Evolutionary conservation across 352 stramenopile species (phyloP), one percentile per base, ranked within the genome.

Genomic region (Pythium plurisporium): DNA sequence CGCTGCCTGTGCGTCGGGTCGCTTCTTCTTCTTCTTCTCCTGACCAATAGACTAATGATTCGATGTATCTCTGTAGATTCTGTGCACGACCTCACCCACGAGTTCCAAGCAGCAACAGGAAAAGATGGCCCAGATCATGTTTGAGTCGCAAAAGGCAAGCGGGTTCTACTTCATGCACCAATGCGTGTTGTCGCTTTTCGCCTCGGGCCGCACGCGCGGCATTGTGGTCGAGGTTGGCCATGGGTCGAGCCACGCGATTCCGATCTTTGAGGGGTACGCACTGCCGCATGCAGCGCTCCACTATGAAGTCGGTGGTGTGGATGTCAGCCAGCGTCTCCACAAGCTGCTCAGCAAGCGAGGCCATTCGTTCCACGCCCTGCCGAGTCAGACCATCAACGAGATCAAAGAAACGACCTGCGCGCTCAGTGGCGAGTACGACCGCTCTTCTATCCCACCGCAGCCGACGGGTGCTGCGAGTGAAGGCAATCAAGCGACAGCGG

Each of bases 131-230:
- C 82, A 94, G 70, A 67, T 95, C 41, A 80, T 95, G 73, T 95
- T 95, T 48, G 85, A 95, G 64, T 85, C 76, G 6, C 80, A 89
- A 36, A 91, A 87, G 30, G 79, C 72, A 0, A 78, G 82, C 37
- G 89, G 83, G 5, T 91, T 96, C 31, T 94, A 91, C 67, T 84
- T 88, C 43, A 85, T 92, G 77, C 76, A 94, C 44, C 79, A 92
- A 60, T 82, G 77, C 55, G 79, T 90, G 56, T 60, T 97, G 3
- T 91, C 85, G 25, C 62, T 97, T 7, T 95, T 95, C 34, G 85
- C 88, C 4, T 91, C 87, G 8, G 89, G 89, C 1, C 79, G 88
- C 10, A 97, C 88, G 38, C 68, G 81, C 8, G 89, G 89, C n/a
- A 56, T 96, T 17, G 86, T 94, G 4, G 73, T 96, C 6, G 89